Evolutionary conservation across 495 filamentous ascomycete species (phyloP).

Genomic region (Tetracladium setigerum): DNA sequence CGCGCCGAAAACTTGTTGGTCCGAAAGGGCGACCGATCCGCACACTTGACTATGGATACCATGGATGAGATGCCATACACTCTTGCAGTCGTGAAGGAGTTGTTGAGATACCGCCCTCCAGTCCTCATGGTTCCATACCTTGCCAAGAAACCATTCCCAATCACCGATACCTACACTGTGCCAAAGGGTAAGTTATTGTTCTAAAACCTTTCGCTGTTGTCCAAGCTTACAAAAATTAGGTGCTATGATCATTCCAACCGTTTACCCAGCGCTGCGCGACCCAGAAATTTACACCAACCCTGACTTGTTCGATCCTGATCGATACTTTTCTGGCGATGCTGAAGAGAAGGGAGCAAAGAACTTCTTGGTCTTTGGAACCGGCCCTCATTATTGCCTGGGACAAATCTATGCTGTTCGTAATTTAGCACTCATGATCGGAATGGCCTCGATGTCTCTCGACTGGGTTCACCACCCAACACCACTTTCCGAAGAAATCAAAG

Average conservation of each 20-base stretch:
- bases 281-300: conserved; percentile 87
- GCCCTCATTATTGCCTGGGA: conserved; percentile 93
- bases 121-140: conserved; percentile 97
- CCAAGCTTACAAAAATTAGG: conserved; percentile 37
- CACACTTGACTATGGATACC: conserved; percentile 68
- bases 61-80: conserved; percentile 87
- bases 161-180: conserved; percentile 79
- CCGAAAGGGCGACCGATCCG: conserved; percentile 68
- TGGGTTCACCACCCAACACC: conserved; percentile 85
- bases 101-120: conserved; percentile 89
- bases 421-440: conserved; percentile 85
- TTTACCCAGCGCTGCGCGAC: conserved; percentile 86
- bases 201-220: background rate
- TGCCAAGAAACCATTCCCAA: conserved; percentile 91
- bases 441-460: conserved; percentile 83
- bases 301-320: conserved; percentile 83
- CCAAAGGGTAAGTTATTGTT: conserved; percentile 54
- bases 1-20: conserved; percentile 83
- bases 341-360: conserved; percentile 88
- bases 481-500: conserved; percentile 87
- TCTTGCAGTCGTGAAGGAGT: conserved; percentile 87
- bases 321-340: conserved; percentile 85
- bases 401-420: conserved; percentile 91
- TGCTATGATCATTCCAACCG: conserved; percentile 88
- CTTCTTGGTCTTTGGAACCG: conserved; percentile 93